A percentile compares a stretch with the other conserved stretches of the same genome.
phyloP scores from a whole-genome alignment of 1,284 basidiomycete species.

The Papiliotrema laurentii region DNA sequence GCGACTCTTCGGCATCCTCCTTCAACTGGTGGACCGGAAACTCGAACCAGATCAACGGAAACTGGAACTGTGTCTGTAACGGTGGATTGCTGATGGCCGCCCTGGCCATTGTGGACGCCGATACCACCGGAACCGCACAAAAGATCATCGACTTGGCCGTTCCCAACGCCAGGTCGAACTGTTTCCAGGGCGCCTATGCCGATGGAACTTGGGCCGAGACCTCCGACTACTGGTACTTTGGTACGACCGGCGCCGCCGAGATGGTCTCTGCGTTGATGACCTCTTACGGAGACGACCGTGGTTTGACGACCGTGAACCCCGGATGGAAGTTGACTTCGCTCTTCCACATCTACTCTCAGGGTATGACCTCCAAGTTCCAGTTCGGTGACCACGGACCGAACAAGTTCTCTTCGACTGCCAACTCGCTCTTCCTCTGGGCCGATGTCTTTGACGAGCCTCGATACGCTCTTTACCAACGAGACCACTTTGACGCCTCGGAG shows the following conservation, averaged over 20 bases:
- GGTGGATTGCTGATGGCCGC: constrained; percentile 82
- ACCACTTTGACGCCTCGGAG: constrained; percentile 80
- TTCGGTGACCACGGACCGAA: constrained; percentile 94
- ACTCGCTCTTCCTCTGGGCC: constrained; percentile 60
- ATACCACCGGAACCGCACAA: constrained; percentile 67
- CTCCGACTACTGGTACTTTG: constrained; percentile 94
- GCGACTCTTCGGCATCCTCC: constrained; percentile 35
- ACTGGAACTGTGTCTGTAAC: constrained; percentile 98
- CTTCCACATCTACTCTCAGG: constrained; percentile 87
- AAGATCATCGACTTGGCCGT: constrained; percentile 63
- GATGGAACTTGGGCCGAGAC: constrained; percentile 97
- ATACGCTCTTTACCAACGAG: constrained; percentile 87
- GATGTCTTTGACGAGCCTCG: constrained; percentile 62
- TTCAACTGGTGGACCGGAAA: constrained; percentile 51
- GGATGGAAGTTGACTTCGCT: constrained; percentile 70
- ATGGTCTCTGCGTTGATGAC: constrained; percentile 76
- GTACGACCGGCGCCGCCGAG: constrained; percentile 89
- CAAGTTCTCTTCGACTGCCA: constrained; percentile 61
- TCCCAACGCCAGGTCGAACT: constrained; percentile 72
- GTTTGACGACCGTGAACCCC: constrained; percentile 65
- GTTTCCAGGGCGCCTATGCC: constrained; percentile 58
- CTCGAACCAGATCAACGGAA: constrained; percentile 54
- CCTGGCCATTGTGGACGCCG: constrained; percentile 83
- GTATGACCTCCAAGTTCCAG: constrained; percentile 81
- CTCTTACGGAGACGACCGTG: constrained; percentile 79